These are phyloP conservation scores for Botrytis squamosa DNA, from an alignment of 2,329 filamentous ascomycete genomes.

Conservation along the genomic window DNA sequence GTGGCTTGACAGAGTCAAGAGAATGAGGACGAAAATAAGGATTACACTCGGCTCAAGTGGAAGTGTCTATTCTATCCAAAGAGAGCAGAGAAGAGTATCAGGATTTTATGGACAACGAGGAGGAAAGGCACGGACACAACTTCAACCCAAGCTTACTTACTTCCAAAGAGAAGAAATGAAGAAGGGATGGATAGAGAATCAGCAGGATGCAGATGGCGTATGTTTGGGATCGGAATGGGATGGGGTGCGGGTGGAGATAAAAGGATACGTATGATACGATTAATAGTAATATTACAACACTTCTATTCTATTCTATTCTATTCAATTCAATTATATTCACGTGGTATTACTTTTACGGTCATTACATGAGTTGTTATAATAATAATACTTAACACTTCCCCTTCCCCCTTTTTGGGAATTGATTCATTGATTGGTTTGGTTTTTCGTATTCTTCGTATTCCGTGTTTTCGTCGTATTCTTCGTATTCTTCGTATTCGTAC, in stretches of 20 bases:
- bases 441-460: background rate
- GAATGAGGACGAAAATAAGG: background rate
- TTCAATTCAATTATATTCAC: background rate
- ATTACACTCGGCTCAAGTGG: background rate
- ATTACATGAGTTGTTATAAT: background rate
- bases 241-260: background rate
- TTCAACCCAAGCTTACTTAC: background rate
- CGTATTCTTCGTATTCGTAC: background rate
- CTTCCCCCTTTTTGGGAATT: background rate
- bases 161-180: background rate
- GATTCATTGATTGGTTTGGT: background rate
- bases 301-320: background rate
- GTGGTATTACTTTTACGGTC: background rate
- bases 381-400: background rate
- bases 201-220: background rate
- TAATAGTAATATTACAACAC: constrained; percentile 4
- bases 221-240: background rate
- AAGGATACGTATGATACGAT: constrained; percentile 1
- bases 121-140: background rate
- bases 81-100: background rate
- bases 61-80: background rate
- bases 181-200: background rate
- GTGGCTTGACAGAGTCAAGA: background rate
- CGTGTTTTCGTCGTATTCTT: background rate
- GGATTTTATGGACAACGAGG: background rate